Evolutionary conservation across 495 filamentous ascomycete species (phyloP).

Genomic region (Articulospora tetracladia): DNA sequence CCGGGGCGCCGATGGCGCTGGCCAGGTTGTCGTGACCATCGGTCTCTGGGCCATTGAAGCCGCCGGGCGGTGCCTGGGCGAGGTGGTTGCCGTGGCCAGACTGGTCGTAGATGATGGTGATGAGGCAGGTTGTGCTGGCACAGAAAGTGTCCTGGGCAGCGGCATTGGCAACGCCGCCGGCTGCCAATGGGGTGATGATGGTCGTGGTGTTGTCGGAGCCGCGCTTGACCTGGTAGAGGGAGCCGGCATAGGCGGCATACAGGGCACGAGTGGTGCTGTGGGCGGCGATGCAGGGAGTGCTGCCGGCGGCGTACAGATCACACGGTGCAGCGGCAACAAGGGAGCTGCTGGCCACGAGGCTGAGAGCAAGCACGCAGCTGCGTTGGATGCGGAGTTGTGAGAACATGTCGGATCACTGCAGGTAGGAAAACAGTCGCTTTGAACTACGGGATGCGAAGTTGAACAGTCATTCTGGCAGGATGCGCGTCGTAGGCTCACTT

Average conservation of each 20-base stretch:
- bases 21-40: slow-evolving; percentile 53
- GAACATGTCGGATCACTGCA: slow-evolving; percentile 30
- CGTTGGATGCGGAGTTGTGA: slow-evolving; percentile 33
- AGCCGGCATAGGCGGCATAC: slow-evolving; percentile 44
- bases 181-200: slow-evolving; percentile 44
- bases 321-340: slow-evolving; percentile 49
- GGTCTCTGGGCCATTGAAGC: slow-evolving; percentile 45
- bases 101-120: slow-evolving; percentile 58
- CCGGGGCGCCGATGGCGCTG: slow-evolving; percentile 51
- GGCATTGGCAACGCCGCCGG: slow-evolving; percentile 49
- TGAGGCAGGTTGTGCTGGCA: slow-evolving; percentile 51
- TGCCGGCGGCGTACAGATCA: slow-evolving; percentile 49
- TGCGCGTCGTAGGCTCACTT: not conserved
- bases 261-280: slow-evolving; percentile 59
- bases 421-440: not conserved
- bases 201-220: slow-evolving; percentile 43
- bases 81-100: slow-evolving; percentile 54
- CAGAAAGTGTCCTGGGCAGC: slow-evolving; percentile 55
- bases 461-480: not conserved
- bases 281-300: slow-evolving; percentile 53
- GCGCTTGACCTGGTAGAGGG: slow-evolving; percentile 54
- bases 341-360: slow-evolving; percentile 35
- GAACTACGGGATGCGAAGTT: not conserved
- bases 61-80: slow-evolving; percentile 50
- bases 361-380: slow-evolving; percentile 31